Percentiles rank a stretch among this genome's conserved stretches.
Conservation (phyloP, 352 stramenopile species). For the Globisporangium iwayamae region DNA sequence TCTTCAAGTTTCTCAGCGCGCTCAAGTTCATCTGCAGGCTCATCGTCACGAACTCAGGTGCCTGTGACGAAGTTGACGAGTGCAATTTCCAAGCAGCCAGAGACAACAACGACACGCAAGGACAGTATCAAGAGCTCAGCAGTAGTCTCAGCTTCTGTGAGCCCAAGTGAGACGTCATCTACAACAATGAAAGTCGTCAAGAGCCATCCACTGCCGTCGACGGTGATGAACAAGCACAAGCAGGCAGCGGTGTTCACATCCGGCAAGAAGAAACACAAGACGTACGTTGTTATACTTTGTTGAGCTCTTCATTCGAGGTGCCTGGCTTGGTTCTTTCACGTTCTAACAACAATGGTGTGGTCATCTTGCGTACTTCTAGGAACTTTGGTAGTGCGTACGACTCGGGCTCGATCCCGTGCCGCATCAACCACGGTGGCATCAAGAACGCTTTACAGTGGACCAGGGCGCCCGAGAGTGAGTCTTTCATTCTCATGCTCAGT, state of each 20-base stretch:
- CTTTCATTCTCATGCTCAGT: not conserved
- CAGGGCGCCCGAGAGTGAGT: slow-evolving; percentile 50
- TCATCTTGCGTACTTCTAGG: slow-evolving; percentile 20
- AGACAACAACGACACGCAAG: slow-evolving; percentile 13
- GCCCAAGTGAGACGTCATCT: slow-evolving; percentile 1
- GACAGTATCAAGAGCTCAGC: slow-evolving; percentile 17
- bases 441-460: slow-evolving; percentile 74
- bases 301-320: not conserved
- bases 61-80: not conserved
- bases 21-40: slow-evolving; percentile 12
- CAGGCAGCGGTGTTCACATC: slow-evolving; percentile 64
- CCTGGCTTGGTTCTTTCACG: not conserved
- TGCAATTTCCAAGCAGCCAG: slow-evolving; percentile 6
- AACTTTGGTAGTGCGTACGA: slow-evolving; percentile 73
- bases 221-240: slow-evolving; percentile 67
- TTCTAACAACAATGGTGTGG: not conserved
- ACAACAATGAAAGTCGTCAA: slow-evolving; percentile 1
- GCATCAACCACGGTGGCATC: slow-evolving; percentile 79
- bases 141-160: slow-evolving; percentile 11
- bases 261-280: slow-evolving; percentile 76
- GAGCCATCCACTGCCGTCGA: slow-evolving; percentile 44
- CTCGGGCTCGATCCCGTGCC: slow-evolving; percentile 63
- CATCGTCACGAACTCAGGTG: not conserved
- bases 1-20: slow-evolving; percentile 1
- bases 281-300: slow-evolving; percentile 26